Conservation (phyloP, 257 asterid genomes). For the Linaria vulgaris region DNA sequence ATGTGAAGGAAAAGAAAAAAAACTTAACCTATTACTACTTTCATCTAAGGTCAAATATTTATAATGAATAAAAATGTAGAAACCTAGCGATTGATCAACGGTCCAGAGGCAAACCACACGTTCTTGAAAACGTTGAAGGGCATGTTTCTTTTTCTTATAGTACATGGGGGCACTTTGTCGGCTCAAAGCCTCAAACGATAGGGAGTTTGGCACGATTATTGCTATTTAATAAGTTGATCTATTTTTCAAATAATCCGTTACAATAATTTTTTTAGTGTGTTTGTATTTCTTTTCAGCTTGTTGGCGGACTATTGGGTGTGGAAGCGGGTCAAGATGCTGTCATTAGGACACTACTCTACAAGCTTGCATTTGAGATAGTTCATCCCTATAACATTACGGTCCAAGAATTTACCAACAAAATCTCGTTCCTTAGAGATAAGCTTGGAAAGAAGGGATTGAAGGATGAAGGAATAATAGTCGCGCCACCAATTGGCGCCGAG, state of each 20-base stretch:
- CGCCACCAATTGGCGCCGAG: slow-evolving; percentile 46
- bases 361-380: slow-evolving; percentile 16
- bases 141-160: too few species aligned
- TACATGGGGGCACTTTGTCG: too few species aligned
- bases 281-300: slow-evolving; percentile 25
- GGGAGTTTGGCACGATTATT: too few species aligned
- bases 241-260: too few species aligned
- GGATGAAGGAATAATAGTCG: not conserved
- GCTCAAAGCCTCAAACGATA: too few species aligned
- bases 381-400: slow-evolving; percentile 16
- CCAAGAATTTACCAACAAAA: not conserved
- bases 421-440: not conserved
- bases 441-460: not conserved
- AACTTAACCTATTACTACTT: too few species aligned
- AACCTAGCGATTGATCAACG: too few species aligned
- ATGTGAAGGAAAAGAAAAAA: too few species aligned
- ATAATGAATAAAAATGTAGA: too few species aligned
- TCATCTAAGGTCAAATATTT: too few species aligned
- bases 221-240: not conserved
- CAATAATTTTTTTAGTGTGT: not conserved
- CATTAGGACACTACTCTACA: slow-evolving; percentile 29
- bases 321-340: slow-evolving; percentile 59
- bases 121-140: too few species aligned
- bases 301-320: slow-evolving; percentile 52
- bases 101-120: too few species aligned